Base-by-base conservation (phyloP, 148 eudicot species). In the Rhododendron ovatum region DNA sequence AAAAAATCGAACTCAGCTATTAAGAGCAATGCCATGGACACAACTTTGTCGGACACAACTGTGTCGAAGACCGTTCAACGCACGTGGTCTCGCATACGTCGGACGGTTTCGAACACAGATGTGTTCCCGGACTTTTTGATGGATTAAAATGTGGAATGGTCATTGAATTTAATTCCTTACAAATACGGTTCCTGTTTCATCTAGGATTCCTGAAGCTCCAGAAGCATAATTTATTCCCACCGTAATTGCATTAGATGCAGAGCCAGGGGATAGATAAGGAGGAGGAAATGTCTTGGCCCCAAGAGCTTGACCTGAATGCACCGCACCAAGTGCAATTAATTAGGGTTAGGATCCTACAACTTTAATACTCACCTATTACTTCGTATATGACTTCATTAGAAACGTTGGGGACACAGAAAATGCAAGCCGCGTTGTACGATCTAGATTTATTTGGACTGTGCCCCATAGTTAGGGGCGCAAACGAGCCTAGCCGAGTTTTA, bases 171-270 rank as follows among this genome's bases (percentile, higher is more conserved):
- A 41, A 41, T 41, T 87, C 86, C 94, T 0, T 86, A 93, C 94
- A 86, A 91, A 93, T 20, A 91, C 76, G 61, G 88, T 75, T 82
- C 96, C 96, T 0, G 95, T 94, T 86, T 88, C 89, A 78, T 82
- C 74, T 15, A 93, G 89, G 67, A 94, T 94, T 79, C 96, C 95
- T 14, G 96, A 92, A 50, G 95, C 91, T 61, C 95, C 96, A 37
- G 95, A 94, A 48, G 95, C 96, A 81, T 93, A 94, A 67, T 94
- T 94, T 20, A 93, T 47, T 74, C 96, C 96, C 26, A 37, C 84
- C 4, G 81, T 88, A 53, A 84, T 51, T 22, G 88, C 88, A 26
- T 78, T 84, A 22, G 88, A 84, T 53, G 83, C 57, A 18, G 92
- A 81, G 84, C 92, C 87, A 47, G 90, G 92, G n/a, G 92, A 89